These are phyloP conservation scores for Phytophthora sansomeana DNA, from an alignment of 352 stramenopile genomes.

Conservation along the genomic window DNA sequence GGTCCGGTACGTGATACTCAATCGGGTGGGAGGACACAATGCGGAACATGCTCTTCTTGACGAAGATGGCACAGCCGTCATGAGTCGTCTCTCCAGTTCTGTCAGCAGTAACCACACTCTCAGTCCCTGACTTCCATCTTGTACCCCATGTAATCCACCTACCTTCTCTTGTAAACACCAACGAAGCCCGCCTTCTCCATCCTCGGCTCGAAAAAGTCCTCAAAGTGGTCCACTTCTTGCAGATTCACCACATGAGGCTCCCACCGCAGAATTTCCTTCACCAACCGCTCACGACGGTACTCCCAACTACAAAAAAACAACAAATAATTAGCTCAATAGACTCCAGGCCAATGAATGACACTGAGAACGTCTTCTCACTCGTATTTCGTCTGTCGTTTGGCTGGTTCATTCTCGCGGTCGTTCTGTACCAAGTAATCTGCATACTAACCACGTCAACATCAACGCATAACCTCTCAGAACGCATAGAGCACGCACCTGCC, in stretches of 20 bases:
- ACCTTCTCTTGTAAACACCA: conserved; percentile 72
- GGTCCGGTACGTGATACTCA: conserved; percentile 52
- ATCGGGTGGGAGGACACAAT: conserved; percentile 53
- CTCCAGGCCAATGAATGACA: not conserved
- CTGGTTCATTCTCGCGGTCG: conserved; percentile 34
- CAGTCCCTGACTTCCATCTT: not conserved
- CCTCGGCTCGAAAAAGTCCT: conserved; percentile 75
- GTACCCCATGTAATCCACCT: not conserved
- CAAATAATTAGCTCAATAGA: not conserved
- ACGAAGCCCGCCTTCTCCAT: conserved; percentile 58
- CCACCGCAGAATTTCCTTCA: conserved; percentile 64
- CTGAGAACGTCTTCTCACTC: conserved; percentile 42
- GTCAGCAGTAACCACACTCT: conserved; percentile 3
- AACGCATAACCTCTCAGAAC: not conserved
- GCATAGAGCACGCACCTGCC: conserved; percentile 40
- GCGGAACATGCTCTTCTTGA: conserved; percentile 52
- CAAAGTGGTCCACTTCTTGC: conserved; percentile 79
- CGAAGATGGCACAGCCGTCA: conserved; percentile 76
- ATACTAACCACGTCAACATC: no score
- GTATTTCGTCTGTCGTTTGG: conserved; percentile 55
- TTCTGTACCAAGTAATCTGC: conserved; percentile 67
- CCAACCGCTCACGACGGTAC: conserved; percentile 52
- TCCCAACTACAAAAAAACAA: conserved; percentile 47
- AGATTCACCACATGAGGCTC: conserved; percentile 63
- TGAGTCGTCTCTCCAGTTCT: conserved; percentile 69